Conservation (phyloP, 208 protist genomes). For the Trypanosoma mega region DNA sequence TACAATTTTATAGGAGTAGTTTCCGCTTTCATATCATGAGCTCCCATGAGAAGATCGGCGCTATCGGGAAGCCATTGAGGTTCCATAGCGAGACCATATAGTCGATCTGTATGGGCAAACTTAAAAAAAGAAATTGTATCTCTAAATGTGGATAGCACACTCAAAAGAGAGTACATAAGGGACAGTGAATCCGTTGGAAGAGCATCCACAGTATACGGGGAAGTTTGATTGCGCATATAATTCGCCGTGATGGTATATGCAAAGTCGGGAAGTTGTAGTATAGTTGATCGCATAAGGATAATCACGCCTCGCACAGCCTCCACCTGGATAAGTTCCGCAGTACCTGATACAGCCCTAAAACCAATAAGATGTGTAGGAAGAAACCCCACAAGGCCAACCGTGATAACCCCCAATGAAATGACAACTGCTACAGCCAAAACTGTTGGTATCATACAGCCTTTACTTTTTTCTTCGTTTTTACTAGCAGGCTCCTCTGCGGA, state of each 20-base stretch:
- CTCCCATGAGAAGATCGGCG: conserved; percentile 1
- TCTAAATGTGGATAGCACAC: conserved; percentile 20
- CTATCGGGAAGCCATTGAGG: not conserved
- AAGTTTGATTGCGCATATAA: conserved; percentile 41
- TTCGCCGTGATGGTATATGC: conserved; percentile 61
- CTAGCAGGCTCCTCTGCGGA: not conserved
- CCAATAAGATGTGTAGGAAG: conserved; percentile 31
- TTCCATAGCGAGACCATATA: conserved; percentile 18
- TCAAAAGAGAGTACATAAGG: conserved; percentile 23
- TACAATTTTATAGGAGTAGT: not conserved
- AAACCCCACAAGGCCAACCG: conserved; percentile 33
- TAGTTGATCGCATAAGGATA: conserved; percentile 54
- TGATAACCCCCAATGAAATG: conserved; percentile 35
- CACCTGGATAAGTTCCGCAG: conserved; percentile 27
- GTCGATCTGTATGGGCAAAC: conserved; percentile 8
- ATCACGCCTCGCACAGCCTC: conserved; percentile 43
- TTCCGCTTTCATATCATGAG: not conserved
- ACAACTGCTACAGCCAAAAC: conserved; percentile 21
- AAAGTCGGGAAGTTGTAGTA: conserved; percentile 63
- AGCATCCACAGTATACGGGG: conserved; percentile 11
- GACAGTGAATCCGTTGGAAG: conserved; percentile 5
- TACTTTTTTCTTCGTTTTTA: not conserved
- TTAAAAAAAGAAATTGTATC: conserved; percentile 24
- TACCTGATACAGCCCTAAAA: conserved; percentile 23
- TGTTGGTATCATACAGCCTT: conserved; percentile 15